Conservation (phyloP, 2,329 filamentous ascomycete species). For the Pseudocercospora fuligena region DNA sequence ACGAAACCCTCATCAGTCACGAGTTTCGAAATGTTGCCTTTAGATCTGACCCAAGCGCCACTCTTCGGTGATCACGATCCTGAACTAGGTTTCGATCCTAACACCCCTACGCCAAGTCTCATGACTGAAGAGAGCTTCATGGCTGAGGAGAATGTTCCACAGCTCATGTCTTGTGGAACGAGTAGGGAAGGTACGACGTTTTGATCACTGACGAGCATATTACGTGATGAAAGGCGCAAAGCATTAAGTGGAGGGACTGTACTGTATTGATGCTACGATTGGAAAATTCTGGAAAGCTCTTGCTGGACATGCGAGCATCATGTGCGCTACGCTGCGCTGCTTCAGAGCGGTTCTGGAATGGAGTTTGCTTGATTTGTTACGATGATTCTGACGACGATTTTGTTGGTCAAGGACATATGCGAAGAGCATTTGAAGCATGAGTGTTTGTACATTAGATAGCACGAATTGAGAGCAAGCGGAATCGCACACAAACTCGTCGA, state of each 20-base stretch:
- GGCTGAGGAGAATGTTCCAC: constrained; percentile 30
- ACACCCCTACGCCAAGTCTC: constrained; percentile 36
- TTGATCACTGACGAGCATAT: neutral
- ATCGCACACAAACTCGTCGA: neutral
- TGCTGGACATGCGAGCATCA: neutral
- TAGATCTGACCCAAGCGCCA: constrained; percentile 18
- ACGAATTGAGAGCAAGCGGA: neutral
- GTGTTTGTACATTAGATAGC: constrained; percentile 8
- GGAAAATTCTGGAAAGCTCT: neutral
- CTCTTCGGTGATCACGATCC: constrained; percentile 30
- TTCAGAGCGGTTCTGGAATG: neutral
- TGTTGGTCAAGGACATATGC: neutral
- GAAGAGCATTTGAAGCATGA: neutral
- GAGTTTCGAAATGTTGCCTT: constrained; percentile 23
- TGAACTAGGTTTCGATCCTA: constrained; percentile 28
- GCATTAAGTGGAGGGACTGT: neutral
- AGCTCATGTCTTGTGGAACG: constrained; percentile 20
- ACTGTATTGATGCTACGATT: neutral
- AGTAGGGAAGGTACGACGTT: constrained; percentile 30
- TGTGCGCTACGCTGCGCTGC: neutral
- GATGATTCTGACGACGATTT: neutral
- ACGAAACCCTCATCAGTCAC: constrained; percentile 14
- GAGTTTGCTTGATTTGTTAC: constrained; percentile 1
- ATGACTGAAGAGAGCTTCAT: constrained; percentile 38
- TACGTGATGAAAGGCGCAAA: neutral